Evolutionary conservation across 2,329 filamentous ascomycete species (phyloP).

Genomic region (Epichloe festucae): DNA sequence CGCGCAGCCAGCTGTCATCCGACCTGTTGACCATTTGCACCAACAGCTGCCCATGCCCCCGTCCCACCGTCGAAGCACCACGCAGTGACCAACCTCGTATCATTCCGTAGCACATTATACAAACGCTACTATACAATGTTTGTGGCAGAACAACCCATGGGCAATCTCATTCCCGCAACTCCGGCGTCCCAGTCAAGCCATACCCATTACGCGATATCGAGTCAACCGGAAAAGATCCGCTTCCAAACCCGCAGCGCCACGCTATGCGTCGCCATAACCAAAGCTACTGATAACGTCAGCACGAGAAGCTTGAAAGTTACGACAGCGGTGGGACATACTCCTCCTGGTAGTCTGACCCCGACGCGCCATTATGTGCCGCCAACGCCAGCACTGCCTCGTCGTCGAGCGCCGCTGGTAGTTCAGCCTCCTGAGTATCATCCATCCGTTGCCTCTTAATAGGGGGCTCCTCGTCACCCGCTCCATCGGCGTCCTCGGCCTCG

Average conservation of each 20-base stretch:
- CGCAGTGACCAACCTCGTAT: background rate
- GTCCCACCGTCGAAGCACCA: background rate
- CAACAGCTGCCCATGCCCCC: background rate
- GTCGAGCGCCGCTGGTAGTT: conserved; percentile 23
- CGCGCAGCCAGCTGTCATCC: background rate
- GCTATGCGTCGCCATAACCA: conserved; percentile 27
- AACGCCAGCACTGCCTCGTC: conserved; percentile 37
- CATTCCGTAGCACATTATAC: background rate
- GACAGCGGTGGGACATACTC: conserved; percentile 24
- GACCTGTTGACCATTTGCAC: background rate
- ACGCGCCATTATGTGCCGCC: conserved; percentile 28
- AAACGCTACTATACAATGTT: background rate
- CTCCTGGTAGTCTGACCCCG: conserved; percentile 25
- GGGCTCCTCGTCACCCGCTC: conserved; percentile 22
- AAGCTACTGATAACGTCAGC: conserved; percentile 1
- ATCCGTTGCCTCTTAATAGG: conserved; percentile 28
- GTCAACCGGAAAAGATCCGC: background rate
- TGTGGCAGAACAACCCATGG: background rate
- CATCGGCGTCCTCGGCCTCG: conserved; percentile 10
- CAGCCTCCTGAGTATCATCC: conserved; percentile 17
- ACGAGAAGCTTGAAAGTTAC: background rate
- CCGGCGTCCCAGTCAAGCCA: background rate
- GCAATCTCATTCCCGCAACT: background rate
- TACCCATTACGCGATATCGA: too few relatives aligned
- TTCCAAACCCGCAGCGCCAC: background rate